phyloP scores from a whole-genome alignment of 1,284 basidiomycete genomes.

The Cutaneotrichosporon mucoides region DNA sequence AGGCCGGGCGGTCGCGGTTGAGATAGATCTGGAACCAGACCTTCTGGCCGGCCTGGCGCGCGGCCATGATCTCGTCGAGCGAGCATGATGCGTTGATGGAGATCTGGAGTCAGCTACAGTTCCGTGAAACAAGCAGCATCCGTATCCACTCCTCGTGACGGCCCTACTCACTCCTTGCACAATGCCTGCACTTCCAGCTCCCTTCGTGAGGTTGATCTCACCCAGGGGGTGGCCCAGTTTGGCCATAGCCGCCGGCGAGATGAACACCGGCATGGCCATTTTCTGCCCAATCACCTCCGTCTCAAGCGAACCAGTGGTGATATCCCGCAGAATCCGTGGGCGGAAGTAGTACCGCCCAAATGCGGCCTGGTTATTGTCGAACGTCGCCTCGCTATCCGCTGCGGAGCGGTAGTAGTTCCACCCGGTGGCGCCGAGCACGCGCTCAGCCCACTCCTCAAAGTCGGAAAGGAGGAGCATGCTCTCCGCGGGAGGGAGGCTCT shows the following conservation, averaged over 20 bases:
- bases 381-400: constrained; percentile 54
- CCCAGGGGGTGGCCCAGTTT: constrained; percentile 84
- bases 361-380: constrained; percentile 52
- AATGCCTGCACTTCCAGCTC: constrained; percentile 64
- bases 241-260: constrained; percentile 79
- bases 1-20: constrained; percentile 64
- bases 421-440: constrained; percentile 51
- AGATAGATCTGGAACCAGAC: constrained; percentile 85
- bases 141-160: neutral
- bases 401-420: constrained; percentile 57
- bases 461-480: constrained; percentile 69
- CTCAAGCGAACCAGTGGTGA: constrained; percentile 30
- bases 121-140: too few species aligned
- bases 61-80: constrained; percentile 52
- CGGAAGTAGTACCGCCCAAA: constrained; percentile 56
- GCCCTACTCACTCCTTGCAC: constrained; percentile 65
- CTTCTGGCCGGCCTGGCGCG: constrained; percentile 57
- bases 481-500: constrained; percentile 59
- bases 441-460: constrained; percentile 55
- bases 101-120: constrained; percentile 44
- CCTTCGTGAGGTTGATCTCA: constrained; percentile 77
- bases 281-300: constrained; percentile 65
- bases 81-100: constrained; percentile 82
- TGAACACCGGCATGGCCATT: constrained; percentile 74
- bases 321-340: constrained; percentile 48